Evolutionary conservation across 805 yeast species (phyloP).

Genomic region (Teunomyces funiuensis): DNA sequence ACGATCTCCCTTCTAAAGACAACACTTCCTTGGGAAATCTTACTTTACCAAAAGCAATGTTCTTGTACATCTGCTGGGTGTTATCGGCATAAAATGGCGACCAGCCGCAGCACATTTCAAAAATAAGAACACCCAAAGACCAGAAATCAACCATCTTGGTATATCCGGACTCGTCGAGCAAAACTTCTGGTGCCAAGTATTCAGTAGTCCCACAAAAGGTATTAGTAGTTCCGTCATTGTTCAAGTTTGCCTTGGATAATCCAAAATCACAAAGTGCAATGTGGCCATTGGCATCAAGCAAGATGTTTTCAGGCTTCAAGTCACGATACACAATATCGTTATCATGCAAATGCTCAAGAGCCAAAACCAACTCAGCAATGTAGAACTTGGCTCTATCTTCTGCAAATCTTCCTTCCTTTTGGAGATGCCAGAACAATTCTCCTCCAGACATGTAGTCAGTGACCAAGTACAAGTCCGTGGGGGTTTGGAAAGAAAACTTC

Average conservation of each 20-base stretch:
- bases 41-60: conserved; percentile 97
- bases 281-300: conserved; percentile 95
- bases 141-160: conserved; percentile 99
- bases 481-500: conserved; percentile 95
- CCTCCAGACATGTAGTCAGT: conserved; percentile 99
- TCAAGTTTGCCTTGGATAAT: conserved; percentile 86
- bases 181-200: conserved; percentile 94
- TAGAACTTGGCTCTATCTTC: conserved; percentile 96
- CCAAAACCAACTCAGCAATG: conserved; percentile 92
- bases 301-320: conserved; percentile 93
- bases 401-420: conserved; percentile 89
- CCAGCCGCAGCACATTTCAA: conserved; percentile 99
- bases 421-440: conserved; percentile 94
- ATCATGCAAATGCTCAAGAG: conserved; percentile 91
- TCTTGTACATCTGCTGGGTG: conserved; percentile 98
- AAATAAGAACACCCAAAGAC: conserved; percentile 94
- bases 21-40: conserved; percentile 95
- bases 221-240: conserved; percentile 85
- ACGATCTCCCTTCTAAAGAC: conserved; percentile 89
- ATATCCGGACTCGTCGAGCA: conserved; percentile 93
- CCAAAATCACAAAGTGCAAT: conserved; percentile 98
- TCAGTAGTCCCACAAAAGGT: conserved; percentile 99
- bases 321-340: conserved; percentile 96
- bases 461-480: conserved; percentile 84
- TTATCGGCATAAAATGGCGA: conserved; percentile 97